These are phyloP conservation scores for Murraya paniculata DNA, from an alignment of 345 rosid genomes.

Conservation along the genomic window DNA sequence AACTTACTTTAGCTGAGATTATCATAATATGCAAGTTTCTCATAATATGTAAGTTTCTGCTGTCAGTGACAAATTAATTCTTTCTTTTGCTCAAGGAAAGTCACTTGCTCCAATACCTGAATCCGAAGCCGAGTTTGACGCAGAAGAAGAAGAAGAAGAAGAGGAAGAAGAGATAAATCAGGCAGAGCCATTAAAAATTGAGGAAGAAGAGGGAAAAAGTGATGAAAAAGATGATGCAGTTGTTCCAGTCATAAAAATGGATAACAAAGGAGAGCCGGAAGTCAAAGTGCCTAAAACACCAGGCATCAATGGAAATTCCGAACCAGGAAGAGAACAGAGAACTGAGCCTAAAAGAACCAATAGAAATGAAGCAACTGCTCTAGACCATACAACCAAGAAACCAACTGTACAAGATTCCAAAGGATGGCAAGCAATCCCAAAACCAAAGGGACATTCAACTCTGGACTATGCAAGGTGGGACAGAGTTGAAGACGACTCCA, in stretches of 20 bases:
- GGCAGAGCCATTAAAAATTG: conserved; percentile 8
- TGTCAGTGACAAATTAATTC: conserved; percentile 17
- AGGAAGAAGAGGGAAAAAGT: conserved; percentile 15
- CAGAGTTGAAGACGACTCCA: conserved; percentile 70
- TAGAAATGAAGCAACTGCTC: conserved; percentile 19
- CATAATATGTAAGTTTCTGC: conserved; percentile 5
- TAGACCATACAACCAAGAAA: conserved; percentile 32
- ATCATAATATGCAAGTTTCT: background rate
- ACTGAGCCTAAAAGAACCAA: conserved; percentile 24
- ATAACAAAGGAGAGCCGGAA: conserved; percentile 33
- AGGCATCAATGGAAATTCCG: conserved; percentile 26
- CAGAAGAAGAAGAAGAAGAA: conserved; percentile 83
- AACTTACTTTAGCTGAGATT: background rate
- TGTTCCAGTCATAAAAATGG: conserved; percentile 15
- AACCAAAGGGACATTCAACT: conserved; percentile 93
- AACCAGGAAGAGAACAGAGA: conserved; percentile 12
- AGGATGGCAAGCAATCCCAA: conserved; percentile 94
- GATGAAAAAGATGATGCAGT: conserved; percentile 20
- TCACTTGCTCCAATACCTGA: conserved; percentile 94
- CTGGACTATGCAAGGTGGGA: conserved; percentile 90
- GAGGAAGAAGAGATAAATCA: conserved; percentile 49
- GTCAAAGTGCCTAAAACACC: conserved; percentile 26
- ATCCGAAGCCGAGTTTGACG: conserved; percentile 79
- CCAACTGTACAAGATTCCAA: conserved; percentile 36
- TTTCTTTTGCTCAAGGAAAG: conserved; percentile 73